These are phyloP conservation scores for Haplographium delicatum DNA, from an alignment of 495 filamentous ascomycete genomes.

Conservation along the genomic window DNA sequence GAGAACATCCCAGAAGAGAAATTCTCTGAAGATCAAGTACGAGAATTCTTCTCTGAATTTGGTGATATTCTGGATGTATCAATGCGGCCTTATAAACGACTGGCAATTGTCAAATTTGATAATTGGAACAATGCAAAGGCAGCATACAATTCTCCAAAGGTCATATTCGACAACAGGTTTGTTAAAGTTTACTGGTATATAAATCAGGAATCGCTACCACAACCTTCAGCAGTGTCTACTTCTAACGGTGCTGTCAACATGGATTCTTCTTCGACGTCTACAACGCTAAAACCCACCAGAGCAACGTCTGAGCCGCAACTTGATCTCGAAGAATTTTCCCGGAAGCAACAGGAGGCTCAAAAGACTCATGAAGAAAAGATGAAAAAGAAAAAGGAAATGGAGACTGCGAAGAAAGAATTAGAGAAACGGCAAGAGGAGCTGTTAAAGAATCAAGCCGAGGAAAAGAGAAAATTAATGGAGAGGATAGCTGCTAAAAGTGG, in stretches of 20 bases:
- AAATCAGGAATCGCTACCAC: constrained; percentile 33
- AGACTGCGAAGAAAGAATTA: constrained; percentile 64
- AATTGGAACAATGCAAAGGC: constrained; percentile 67
- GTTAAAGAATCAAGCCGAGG: constrained; percentile 67
- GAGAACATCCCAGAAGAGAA: constrained; percentile 90
- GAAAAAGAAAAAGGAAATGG: constrained; percentile 67
- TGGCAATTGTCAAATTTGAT: constrained; percentile 79
- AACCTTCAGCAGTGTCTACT: constrained; percentile 21
- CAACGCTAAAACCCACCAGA: constrained; percentile 18
- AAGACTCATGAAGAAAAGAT: constrained; percentile 70
- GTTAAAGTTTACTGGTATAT: constrained; percentile 98
- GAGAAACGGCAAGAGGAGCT: constrained; percentile 74
- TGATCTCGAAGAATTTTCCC: constrained; percentile 72
- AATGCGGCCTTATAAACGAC: constrained; percentile 68
- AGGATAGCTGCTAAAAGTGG: constrained; percentile 48
- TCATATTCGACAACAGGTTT: constrained; percentile 95
- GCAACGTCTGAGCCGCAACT: constrained; percentile 47
- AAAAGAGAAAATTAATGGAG: constrained; percentile 63
- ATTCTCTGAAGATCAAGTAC: constrained; percentile 67
- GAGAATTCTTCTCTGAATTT: constrained; percentile 79
- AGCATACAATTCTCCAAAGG: constrained; percentile 87
- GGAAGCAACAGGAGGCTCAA: constrained; percentile 74
- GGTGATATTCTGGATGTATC: constrained; percentile 68
- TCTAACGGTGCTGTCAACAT: constrained; percentile 21
- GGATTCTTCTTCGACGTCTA: constrained; percentile 18